Base-by-base conservation (phyloP, 352 stramenopile species). In the Hyaloperonospora brassicae region DNA sequence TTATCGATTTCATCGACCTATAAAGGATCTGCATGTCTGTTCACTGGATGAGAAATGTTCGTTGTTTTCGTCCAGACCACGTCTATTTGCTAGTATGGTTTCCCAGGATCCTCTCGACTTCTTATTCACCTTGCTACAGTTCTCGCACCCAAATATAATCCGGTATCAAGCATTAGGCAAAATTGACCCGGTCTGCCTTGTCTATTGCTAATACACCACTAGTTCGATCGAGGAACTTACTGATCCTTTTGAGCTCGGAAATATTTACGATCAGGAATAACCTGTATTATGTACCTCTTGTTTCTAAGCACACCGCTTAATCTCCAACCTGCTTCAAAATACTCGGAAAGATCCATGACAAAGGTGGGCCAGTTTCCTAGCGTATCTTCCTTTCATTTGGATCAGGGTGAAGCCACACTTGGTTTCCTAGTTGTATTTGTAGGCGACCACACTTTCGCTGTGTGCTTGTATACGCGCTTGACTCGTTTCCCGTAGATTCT, bases 211-310 rank as follows among this genome's bases (percentile, higher is more conserved):
- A 27, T 27, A 1, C 11, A 1, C 13, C 11, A 13, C 40, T 49
- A 5, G 44, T 11, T 21, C 13, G 24, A 47, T 47, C 41, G 14
- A 22, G 43, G 23, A 48, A 36, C 2, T 35, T 7, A 22, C 23
- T 35, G 10, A 49, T 5, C 44, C 5, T 34, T 17, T 49, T 39
- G 24, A 49, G 2, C 44, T 49, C 38, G 44, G 44, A 39, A 23
- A 49, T 11, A 39, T 49, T 23, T 24, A 49, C 44, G 5, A 49
- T 24, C 24, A 25, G 24, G n/a, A 49, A 49, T 24, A 38, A 13
- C 4, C 24, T 23, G 5, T 49, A 49, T 9, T 49, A 11, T 9
- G 44, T 38, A 22, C 23, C 25, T 38, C 6, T 6, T 11, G 24
- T 49, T 38, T 39, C 24, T 13, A 49, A 23, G 4, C 24, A 5